These are phyloP conservation scores for Aspergillus sp. DNA, from an alignment of 2,329 filamentous ascomycete species.

Conservation along the genomic window DNA sequence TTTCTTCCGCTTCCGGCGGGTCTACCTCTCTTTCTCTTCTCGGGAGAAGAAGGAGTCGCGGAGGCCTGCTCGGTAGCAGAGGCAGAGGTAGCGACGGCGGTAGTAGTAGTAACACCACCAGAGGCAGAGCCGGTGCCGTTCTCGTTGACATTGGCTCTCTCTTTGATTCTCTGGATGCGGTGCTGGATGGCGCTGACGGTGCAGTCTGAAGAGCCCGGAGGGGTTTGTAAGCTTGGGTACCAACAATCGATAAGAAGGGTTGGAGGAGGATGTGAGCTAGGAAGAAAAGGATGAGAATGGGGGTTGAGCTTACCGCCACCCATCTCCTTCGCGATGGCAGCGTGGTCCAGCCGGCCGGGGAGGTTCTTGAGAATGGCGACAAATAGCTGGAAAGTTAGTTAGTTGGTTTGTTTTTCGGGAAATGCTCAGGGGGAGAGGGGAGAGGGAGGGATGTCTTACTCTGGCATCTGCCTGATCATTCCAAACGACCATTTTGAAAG, in stretches of 20 bases:
- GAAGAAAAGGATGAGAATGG: neutral
- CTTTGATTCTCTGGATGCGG: conserved; percentile 21
- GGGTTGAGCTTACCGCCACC: conserved; percentile 17
- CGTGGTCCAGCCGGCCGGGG: conserved; percentile 18
- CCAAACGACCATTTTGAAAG: conserved; percentile 31
- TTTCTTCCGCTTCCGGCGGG: neutral
- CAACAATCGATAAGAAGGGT: neutral
- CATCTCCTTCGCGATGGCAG: conserved; percentile 22
- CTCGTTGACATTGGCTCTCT: conserved; percentile 2
- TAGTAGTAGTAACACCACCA: neutral
- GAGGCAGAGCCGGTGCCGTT: neutral
- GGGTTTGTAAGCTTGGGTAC: neutral
- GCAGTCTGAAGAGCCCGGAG: conserved; percentile 16
- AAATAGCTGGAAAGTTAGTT: conserved; percentile 19
- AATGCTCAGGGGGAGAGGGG: neutral
- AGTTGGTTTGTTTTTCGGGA: neutral
- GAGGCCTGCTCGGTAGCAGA: conserved; percentile 1
- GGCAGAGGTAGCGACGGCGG: neutral
- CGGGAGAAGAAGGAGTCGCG: neutral
- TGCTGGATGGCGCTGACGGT: conserved; percentile 23
- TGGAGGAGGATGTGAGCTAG: no score
- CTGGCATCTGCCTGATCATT: conserved; percentile 27
- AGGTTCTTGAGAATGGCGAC: conserved; percentile 20
- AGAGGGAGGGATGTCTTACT: conserved; percentile 17
- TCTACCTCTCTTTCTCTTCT: conserved; percentile 8